Percentiles rank a stretch among this genome's conserved stretches.
These are phyloP conservation scores for Chrysoporthe austroafricana DNA, from an alignment of 2,329 filamentous ascomycete species.

Conservation along the genomic window DNA sequence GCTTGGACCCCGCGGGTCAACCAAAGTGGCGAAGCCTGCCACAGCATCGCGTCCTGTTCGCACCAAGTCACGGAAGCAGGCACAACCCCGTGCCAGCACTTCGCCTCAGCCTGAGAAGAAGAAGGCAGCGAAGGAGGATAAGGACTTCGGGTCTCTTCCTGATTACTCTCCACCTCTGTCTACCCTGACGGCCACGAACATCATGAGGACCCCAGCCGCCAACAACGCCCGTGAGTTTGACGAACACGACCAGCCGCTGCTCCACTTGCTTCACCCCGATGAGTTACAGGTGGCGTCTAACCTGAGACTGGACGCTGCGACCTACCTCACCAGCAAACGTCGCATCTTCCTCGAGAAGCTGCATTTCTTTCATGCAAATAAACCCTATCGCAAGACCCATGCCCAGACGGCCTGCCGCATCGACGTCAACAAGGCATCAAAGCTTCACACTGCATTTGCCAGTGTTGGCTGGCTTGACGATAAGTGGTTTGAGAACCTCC, in stretches of 20 bases:
- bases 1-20: conserved; percentile 1
- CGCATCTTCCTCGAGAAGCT: conserved; percentile 83
- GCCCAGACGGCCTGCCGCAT: conserved; percentile 97
- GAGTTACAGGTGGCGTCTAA: conserved; percentile 78
- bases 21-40: conserved; percentile 43
- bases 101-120: conserved; percentile 49
- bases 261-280: conserved; percentile 73
- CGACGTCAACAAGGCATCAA: conserved; percentile 96
- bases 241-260: conserved; percentile 76
- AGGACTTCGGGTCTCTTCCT: conserved; percentile 72
- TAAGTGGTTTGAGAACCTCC: conserved; percentile 43
- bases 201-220: conserved; percentile 48
- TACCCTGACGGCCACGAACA: conserved; percentile 63
- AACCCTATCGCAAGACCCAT: conserved; percentile 83
- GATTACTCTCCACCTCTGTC: conserved; percentile 73
- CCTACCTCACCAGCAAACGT: conserved; percentile 90
- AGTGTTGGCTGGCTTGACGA: conserved; percentile 80
- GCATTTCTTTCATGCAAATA: conserved; percentile 62
- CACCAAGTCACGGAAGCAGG: conserved; percentile 35
- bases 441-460: conserved; percentile 88
- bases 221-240: conserved; percentile 87
- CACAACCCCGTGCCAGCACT: conserved; percentile 44
- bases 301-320: conserved; percentile 81
- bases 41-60: conserved; percentile 41
- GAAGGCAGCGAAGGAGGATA: conserved; percentile 58